Percentiles rank a stretch among this genome's conserved stretches.
Evolutionary conservation across 345 rosid species (phyloP).

Genomic region (Lepidium didymum): DNA sequence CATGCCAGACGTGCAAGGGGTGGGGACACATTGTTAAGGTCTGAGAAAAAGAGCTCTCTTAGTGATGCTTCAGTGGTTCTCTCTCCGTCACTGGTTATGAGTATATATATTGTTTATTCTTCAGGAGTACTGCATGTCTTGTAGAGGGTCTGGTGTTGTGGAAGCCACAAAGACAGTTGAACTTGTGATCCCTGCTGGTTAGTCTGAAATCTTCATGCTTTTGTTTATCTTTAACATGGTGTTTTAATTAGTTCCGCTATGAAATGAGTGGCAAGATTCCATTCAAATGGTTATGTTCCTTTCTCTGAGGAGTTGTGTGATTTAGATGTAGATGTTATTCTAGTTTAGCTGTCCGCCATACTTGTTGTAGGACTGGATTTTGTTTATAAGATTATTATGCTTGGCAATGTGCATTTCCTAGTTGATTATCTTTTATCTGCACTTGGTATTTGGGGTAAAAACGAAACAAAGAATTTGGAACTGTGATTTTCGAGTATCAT

Average conservation of each 20-base stretch:
- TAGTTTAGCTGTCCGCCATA: background rate
- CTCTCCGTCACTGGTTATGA: conserved; percentile 1
- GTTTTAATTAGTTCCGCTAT: conserved; percentile 1
- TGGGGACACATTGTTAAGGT: conserved; percentile 68
- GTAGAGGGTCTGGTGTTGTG: conserved; percentile 74
- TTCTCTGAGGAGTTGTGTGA: background rate
- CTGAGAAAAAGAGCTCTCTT: conserved; percentile 14
- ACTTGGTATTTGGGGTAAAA: background rate
- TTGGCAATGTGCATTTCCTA: background rate
- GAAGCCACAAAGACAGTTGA: conserved; percentile 65
- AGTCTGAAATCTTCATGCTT: conserved; percentile 20
- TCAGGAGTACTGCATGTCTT: conserved; percentile 63
- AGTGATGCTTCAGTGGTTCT: conserved; percentile 10
- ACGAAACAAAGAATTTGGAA: conserved; percentile 5
- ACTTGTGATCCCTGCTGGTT: conserved; percentile 78
- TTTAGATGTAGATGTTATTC: background rate
- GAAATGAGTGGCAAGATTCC: background rate
- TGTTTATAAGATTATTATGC: background rate
- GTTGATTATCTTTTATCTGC: background rate
- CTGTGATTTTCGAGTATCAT: background rate
- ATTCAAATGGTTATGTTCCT: background rate
- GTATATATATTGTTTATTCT: background rate
- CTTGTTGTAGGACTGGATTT: background rate
- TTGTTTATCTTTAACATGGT: background rate
- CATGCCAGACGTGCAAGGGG: conserved; percentile 74